A percentile compares a stretch with the other conserved stretches of the same genome.
Conservation (phyloP, 768 basidiomycete genomes). For the Termitomyces sp. region DNA sequence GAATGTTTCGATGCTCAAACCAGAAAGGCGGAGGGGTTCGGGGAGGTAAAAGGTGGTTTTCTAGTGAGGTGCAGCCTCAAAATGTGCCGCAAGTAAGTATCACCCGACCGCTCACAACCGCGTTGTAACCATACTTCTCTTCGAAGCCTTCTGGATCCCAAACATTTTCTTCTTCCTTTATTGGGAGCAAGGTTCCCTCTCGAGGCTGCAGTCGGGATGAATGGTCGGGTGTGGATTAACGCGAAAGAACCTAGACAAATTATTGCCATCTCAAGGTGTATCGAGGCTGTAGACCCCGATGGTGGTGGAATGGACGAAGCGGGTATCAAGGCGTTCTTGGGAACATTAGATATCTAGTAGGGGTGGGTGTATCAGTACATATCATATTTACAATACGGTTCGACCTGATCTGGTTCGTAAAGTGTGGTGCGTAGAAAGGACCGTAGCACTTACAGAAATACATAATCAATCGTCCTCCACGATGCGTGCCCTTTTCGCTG, state of each 20-base stretch:
- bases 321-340: slow-evolving; percentile 47
- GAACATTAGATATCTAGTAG: slow-evolving; percentile 35
- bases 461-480: slow-evolving; percentile 55
- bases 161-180: slow-evolving; percentile 75
- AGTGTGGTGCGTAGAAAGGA: neutral
- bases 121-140: neutral
- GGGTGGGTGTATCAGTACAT: slow-evolving; percentile 7
- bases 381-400: slow-evolving; percentile 8
- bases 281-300: slow-evolving; percentile 78
- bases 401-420: neutral
- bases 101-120: neutral
- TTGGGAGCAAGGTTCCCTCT: slow-evolving; percentile 81
- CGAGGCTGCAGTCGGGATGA: slow-evolving; percentile 85
- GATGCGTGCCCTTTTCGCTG: slow-evolving; percentile 63
- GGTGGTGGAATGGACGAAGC: slow-evolving; percentile 55
- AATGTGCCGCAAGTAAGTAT: slow-evolving; percentile 75
- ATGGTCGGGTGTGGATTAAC: slow-evolving; percentile 89
- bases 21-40: slow-evolving; percentile 88
- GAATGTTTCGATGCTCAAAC: slow-evolving; percentile 96
- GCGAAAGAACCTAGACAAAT: slow-evolving; percentile 68
- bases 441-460: slow-evolving; percentile 1
- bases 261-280: slow-evolving; percentile 71
- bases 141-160: slow-evolving; percentile 68
- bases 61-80: slow-evolving; percentile 75
- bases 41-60: slow-evolving; percentile 89